Evolutionary conservation across 257 asterid genomes (phyloP).

Genomic region (Petrea volubilis): DNA sequence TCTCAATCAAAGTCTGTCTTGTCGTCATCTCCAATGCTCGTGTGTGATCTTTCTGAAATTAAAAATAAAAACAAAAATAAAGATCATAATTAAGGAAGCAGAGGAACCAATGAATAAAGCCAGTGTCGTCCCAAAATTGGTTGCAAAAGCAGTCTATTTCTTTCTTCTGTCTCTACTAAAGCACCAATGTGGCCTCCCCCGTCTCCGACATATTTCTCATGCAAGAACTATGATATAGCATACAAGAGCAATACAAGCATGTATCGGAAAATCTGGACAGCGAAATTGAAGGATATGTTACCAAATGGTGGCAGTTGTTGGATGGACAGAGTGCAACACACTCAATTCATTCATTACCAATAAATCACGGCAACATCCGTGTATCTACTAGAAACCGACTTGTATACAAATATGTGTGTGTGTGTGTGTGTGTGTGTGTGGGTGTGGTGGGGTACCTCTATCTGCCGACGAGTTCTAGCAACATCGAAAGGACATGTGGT

Average conservation of each 20-base stretch:
- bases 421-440: not conserved
- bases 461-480: conserved; percentile 71
- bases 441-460: conserved; percentile 44
- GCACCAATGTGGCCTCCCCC: no score
- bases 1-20: conserved; percentile 54
- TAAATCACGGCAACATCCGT: no score
- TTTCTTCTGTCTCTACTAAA: not conserved
- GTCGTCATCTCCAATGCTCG: conserved; percentile 64
- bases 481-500: conserved; percentile 77
- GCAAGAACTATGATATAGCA: no score
- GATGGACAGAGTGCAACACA: no score
- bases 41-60: conserved; percentile 54
- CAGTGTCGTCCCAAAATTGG: not conserved
- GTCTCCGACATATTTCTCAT: no score
- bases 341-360: no score
- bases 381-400: no score
- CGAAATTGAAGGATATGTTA: no score
- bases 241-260: no score
- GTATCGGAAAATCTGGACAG: no score
- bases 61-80: not conserved
- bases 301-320: no score
- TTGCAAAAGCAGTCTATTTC: not conserved
- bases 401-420: no score
- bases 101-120: not conserved
- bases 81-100: not conserved